Evolutionary conservation across 1,139 yeast genomes (phyloP), one percentile per base, ranked within the genome.

Genomic region (Debaryomyces singareniensis): DNA sequence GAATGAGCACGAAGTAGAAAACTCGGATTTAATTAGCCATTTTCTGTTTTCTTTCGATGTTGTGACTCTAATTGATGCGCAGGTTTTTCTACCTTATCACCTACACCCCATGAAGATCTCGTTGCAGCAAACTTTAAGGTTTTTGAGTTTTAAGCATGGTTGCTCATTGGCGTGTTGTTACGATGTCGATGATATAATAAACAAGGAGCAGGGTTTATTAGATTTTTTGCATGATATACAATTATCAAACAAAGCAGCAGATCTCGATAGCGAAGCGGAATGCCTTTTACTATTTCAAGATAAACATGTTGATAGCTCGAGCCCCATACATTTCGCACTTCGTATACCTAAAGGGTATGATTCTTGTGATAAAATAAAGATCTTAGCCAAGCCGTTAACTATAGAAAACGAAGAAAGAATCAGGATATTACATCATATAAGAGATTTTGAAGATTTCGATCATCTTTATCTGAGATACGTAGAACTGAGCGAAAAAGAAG

Each of bases 71-170:
- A 29, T 55, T 15, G 49, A 54, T 27, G 31, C 53, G 3, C 23
- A 25, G 2, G 18, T 29, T 13, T 28, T 50, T 5, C 44, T 39
- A 5, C 36, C 35, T 11, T 52, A 48, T 25, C 47, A 45, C 25
- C 38, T 58, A 13, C 35, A 53, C 1, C 42, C 50, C 4, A 36
- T 37, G 9, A 42, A 46, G 18, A 45, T 58, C 9, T 40, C 40
- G 16, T 44, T 65, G 3, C 86, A 81, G 44, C 83, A 79, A 41
- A 44, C 61, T 26, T 39, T 78, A 18, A 60, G 94, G 24, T 51
- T 67, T 6, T 36, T 76, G 1, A 59, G 74, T 9, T 45, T 75
- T 29, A 55, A 61, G 22, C 71, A 70, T 42, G 70, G 65, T 0
- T 65, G 57, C 1, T 44, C 60, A 3, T 44, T 67, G 12, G 35